Evolutionary conservation across 208 protist genomes (phyloP), one percentile per base, ranked within the genome.

Genomic region (Borovskyia barvae): DNA sequence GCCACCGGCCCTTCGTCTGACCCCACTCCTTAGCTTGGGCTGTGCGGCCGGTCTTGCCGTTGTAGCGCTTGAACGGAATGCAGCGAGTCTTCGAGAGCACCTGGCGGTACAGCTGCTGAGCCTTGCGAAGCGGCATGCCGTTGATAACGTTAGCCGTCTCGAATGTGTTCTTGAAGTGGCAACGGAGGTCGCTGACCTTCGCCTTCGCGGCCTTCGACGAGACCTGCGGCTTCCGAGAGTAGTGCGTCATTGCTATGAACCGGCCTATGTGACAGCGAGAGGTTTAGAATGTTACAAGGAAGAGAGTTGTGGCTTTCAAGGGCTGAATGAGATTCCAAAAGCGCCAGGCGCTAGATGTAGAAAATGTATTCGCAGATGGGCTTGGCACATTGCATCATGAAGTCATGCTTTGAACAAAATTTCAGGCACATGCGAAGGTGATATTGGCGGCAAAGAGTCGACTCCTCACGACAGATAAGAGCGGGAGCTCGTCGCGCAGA

Each of bases 161-260:
- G 56, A 87, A 88, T 33, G 96, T 98, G 77, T 97, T 97, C 85
- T 98, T 98, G 83, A 85, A 96, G 87, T 97, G 92, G 80, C 93
- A 95, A 30, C 92, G 84, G 57, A 97, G 76, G 69, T 96, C 82
- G 66, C 87, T 90, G 29, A 88, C 72, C 82, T 92, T 93, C 22
- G 91, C 85, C 73, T 92, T 92, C 28, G 87, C 79, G 61, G 53
- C 79, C 86, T 95, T 94, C 52, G 83, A 82, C 47, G 81, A 87
- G 54, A 92, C 85, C 82, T 94, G 82, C 22, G 92, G 92, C 77
- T 93, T 94, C 51, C 84, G 82, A 40, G 88, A 95, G 73, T 97
- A 97, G 72, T 95, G 85, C 39, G 87, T 77, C 88, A 97, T 95
- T 3, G 14, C 25, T 3, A 59, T 46, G 5, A 29, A 9, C n/a